Evolutionary conservation across 805 yeast genomes (phyloP), one percentile per base, ranked within the genome.

Genomic region (Candida manassasensis): DNA sequence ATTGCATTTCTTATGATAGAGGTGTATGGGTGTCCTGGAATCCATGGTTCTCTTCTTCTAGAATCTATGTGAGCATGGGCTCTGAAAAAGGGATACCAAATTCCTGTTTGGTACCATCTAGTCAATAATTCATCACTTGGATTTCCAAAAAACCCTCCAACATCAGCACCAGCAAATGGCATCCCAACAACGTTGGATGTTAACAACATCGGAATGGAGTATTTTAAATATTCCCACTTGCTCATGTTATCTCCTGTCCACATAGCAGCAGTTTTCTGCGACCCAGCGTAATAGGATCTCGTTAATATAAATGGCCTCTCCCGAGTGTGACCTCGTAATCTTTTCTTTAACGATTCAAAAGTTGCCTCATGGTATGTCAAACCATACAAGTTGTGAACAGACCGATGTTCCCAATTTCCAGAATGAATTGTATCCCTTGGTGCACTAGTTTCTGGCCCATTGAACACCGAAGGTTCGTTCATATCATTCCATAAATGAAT

Each of bases 211-310:
- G 97, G 96, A 29, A 87, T 72, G 0, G 96, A 85, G 4, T 76
- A 70, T 46, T 73, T 69, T 41, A 93, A 67, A 50, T 87, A 84
- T 43, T 82, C 93, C 98, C 98, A 93, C 45, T 73, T 81, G 3
- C 96, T 86, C 73, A 77, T 81, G 57, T 90, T 93, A 57, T 93
- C 99, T 29, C 99, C 99, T 0, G 96, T 87, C 99, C 98, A 93
- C 77, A 84, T 81, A 0, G 97, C 96, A 0, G 93, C 80, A 0
- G 93, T 70, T 47, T 89, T 71, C 59, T 93, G 97, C 2, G 96
- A 85, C 0, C 98, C 98, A 0, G 97, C 74, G 54, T 71, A 93
- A 56, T 75, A 90, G 0, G 97, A 71, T 42, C 98, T 69, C 0
- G 98, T 87, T 30, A 93, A 68, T 10, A 90, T 62, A 49, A 93